phyloP scores from a whole-genome alignment of 1,284 basidiomycete genomes.

The Heterobasidion annosum region DNA sequence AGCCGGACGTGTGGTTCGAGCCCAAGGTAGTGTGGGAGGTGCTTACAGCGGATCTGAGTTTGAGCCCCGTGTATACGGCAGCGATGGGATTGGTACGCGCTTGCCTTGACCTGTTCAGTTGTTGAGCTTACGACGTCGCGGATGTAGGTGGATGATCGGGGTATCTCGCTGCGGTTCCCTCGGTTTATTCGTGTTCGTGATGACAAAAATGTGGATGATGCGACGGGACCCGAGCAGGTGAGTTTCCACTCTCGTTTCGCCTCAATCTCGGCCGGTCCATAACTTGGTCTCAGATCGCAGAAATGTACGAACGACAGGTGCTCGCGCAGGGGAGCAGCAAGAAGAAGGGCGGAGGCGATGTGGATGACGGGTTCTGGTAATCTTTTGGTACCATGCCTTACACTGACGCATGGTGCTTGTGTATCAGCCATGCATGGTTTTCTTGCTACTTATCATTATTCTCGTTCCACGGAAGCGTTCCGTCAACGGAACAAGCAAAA shows the following conservation, averaged over 20 bases:
- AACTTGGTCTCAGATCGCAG: conserved; percentile 63
- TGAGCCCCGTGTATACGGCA: conserved; percentile 96
- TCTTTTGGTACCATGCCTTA: conserved; percentile 6
- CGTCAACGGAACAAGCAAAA: too few species aligned
- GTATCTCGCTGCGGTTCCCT: conserved; percentile 94
- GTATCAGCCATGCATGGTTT: background rate
- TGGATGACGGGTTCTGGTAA: conserved; percentile 87
- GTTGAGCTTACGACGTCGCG: conserved; percentile 1
- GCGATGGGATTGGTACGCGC: conserved; percentile 83
- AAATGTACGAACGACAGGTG: conserved; percentile 90
- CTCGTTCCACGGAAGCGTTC: too few species aligned
- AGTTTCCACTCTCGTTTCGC: conserved; percentile 10
- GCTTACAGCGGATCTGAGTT: conserved; percentile 90
- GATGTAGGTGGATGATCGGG: conserved; percentile 71
- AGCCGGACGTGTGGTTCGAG: conserved; percentile 94
- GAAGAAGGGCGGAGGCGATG: conserved; percentile 59
- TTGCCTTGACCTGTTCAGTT: conserved; percentile 10
- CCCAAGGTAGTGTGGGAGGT: conserved; percentile 98
- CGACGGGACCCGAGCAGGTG: conserved; percentile 88
- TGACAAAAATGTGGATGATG: conserved; percentile 89
- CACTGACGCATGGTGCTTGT: background rate
- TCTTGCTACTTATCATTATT: too few species aligned
- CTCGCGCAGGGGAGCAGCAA: conserved; percentile 62
- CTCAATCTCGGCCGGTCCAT: background rate
- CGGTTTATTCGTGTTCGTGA: conserved; percentile 89